Evolutionary conservation across 331 rosid species (phyloP), one percentile per base, ranked within the genome.

Genomic region (Phaseolus coccineus): DNA sequence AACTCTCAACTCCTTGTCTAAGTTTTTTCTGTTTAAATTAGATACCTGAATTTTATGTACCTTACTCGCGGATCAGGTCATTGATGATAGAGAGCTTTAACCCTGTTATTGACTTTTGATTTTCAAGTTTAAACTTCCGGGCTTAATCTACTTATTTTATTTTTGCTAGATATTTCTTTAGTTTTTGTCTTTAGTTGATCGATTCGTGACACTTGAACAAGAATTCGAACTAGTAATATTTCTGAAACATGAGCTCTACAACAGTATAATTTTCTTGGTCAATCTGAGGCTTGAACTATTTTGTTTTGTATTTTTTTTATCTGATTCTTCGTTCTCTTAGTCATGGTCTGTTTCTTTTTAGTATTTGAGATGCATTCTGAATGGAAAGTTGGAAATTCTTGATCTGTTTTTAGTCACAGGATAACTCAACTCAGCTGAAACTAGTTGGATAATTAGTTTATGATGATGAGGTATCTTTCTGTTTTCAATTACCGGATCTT

Each of bases 361-460:
- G 46, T 55, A 30, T 56, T 28, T 28, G 12, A 6, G 58, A 57
- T 73, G 14, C 30, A 27, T 74, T 74, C 52, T 37, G 22, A 14
- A 48, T 8, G 72, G 24, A 30, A 57, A 73, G 4, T 69, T 12
- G 50, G 16, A 12, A 19, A 66, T 15, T 69, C 16, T 67, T 11
- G 46, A 57, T 55, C 37, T 47, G 51, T 13, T 79, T 70, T 59
- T 58, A 8, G 33, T 61, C 73, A 13, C 55, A 22, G 63, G 59
- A 48, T 15, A 24, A 61, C 51, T 56, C 51, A 39, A 37, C 42
- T 66, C 66, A 55, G 28, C 58, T 22, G 5, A 68, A 53, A 31
- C 19, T 28, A 57, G 8, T 10, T 16, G 3, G 30, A 31, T 67
- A 8, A 10, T 28, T 55, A 42, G 12, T 73, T 79, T 67, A 47